phyloP scores from a whole-genome alignment of 495 filamentous ascomycete genomes.

The Immersiella caudata region DNA sequence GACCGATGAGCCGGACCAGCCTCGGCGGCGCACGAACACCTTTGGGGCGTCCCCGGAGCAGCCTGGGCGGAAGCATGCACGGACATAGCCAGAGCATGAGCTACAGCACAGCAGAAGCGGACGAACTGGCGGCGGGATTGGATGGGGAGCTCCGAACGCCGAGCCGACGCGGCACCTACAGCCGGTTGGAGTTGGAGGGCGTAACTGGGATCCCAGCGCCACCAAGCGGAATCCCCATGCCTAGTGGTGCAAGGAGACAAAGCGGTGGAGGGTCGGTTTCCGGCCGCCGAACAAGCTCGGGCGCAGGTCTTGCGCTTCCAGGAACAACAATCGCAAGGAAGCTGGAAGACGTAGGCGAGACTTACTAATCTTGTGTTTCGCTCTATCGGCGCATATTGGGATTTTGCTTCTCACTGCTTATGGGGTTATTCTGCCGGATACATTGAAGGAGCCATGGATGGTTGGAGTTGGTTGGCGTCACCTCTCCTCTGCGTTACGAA shows the following conservation, averaged over 20 bases:
- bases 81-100: conserved; percentile 49
- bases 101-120: conserved; percentile 47
- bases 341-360: conserved; percentile 53
- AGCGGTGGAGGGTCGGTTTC: conserved; percentile 46
- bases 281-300: conserved; percentile 44
- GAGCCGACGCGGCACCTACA: conserved; percentile 54
- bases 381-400: background rate
- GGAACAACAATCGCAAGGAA: conserved; percentile 26
- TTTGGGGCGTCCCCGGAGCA: conserved; percentile 60
- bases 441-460: background rate
- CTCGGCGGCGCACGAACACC: conserved; percentile 67
- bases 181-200: conserved; percentile 56
- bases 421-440: background rate
- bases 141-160: conserved; percentile 45
- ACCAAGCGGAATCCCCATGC: conserved; percentile 43
- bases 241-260: conserved; percentile 45
- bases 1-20: conserved; percentile 64
- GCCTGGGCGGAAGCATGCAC: conserved; percentile 56
- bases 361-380: conserved; percentile 38
- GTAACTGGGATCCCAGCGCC: conserved; percentile 50
- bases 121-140: conserved; percentile 47
- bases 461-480: background rate
- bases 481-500: conserved; percentile 1
- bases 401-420: background rate
- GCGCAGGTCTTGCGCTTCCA: background rate